Conservation (phyloP, 2,329 filamentous ascomycete species). For the Helotiales sp. region DNA sequence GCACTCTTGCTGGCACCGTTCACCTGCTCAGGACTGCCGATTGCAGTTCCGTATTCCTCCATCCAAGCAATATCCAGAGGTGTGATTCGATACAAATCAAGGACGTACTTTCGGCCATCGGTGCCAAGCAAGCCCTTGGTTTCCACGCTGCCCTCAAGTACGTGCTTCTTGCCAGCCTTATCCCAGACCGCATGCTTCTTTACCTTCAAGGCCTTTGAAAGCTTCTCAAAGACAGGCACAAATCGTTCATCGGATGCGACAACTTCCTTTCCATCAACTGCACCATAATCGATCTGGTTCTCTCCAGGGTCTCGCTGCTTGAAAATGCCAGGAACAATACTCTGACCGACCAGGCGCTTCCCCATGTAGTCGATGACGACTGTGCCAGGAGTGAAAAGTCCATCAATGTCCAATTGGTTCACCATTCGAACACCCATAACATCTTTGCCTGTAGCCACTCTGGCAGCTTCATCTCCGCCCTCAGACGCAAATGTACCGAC, state of each 20-base stretch:
- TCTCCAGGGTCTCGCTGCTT: constrained; percentile 97
- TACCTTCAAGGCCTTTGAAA: constrained; percentile 87
- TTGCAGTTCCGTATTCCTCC: constrained; percentile 69
- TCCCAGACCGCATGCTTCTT: constrained; percentile 98
- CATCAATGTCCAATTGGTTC: constrained; percentile 95
- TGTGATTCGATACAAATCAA: constrained; percentile 93
- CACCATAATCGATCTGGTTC: constrained; percentile 98
- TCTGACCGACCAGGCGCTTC: constrained; percentile 96
- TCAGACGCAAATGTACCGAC: constrained; percentile 97
- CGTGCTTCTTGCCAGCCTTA: constrained; percentile 88
- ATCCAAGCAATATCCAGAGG: constrained; percentile 91
- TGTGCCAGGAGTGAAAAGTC: constrained; percentile 92
- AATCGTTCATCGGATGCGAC: constrained; percentile 92
- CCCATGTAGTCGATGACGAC: constrained; percentile 97
- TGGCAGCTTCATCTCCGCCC: constrained; percentile 93
- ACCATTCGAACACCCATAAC: constrained; percentile 92
- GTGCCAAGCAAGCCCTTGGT: constrained; percentile 98
- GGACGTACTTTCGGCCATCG: constrained; percentile 95
- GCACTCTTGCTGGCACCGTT: constrained; percentile 36
- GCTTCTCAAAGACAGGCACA: constrained; percentile 80
- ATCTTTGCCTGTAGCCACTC: constrained; percentile 95
- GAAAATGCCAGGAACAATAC: constrained; percentile 98
- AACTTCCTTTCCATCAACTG: constrained; percentile 94
- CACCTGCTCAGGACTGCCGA: constrained; percentile 43
- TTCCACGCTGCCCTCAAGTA: constrained; percentile 93